phyloP scores from a whole-genome alignment of 2,329 filamentous ascomycete genomes.

The Penicillium sp. region DNA sequence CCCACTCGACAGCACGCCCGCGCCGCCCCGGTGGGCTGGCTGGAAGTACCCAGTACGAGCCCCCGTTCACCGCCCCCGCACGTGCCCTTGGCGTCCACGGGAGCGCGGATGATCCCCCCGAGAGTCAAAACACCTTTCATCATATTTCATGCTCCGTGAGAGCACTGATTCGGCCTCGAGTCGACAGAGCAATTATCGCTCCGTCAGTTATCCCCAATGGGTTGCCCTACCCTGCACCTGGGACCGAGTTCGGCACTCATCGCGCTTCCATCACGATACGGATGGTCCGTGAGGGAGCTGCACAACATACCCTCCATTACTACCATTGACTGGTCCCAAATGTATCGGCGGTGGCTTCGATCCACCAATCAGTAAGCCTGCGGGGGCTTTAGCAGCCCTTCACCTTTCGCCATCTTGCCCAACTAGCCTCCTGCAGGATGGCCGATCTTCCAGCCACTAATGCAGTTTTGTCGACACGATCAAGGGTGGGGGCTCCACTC shows the following conservation, averaged over 20 bases:
- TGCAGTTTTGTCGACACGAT: constrained; percentile 18
- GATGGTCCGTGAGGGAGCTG: constrained; percentile 18
- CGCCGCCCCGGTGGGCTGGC: not conserved
- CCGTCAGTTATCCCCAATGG: too few species aligned
- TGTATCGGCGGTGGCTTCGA: constrained; percentile 7
- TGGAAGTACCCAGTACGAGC: not conserved
- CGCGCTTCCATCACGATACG: constrained; percentile 16
- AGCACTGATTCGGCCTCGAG: too few species aligned
- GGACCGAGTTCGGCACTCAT: constrained; percentile 9
- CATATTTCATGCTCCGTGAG: not conserved
- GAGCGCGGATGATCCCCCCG: constrained; percentile 9
- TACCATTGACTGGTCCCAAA: constrained; percentile 10
- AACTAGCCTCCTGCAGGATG: constrained; percentile 34
- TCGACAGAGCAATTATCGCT: too few species aligned
- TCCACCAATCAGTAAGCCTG: constrained; percentile 14
- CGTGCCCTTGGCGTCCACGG: constrained; percentile 8
- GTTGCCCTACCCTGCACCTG: too few species aligned
- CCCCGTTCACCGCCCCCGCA: constrained; percentile 18
- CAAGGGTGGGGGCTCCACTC: constrained; percentile 11
- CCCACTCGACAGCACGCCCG: too few species aligned
- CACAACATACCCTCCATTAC: constrained; percentile 23
- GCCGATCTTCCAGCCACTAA: constrained; percentile 27
- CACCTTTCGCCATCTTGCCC: constrained; percentile 26
- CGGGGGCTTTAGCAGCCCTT: constrained; percentile 19
- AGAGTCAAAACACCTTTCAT: constrained; percentile 2